Evolutionary conservation across 768 basidiomycete genomes (phyloP).

Genomic region (Lactarius trivialis): DNA sequence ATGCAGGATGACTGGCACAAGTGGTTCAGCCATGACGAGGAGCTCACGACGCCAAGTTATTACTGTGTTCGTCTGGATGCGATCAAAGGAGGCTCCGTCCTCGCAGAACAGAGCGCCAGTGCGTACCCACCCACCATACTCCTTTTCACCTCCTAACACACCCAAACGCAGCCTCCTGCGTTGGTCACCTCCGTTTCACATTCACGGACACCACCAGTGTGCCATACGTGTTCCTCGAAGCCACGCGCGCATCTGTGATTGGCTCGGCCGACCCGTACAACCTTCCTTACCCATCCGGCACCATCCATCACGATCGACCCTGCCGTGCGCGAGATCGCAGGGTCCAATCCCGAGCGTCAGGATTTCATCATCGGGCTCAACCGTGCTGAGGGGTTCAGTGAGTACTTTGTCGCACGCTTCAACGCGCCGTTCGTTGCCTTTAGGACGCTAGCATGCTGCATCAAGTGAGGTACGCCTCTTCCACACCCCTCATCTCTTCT

Average conservation of each 20-base stretch:
- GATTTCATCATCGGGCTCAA: conserved; percentile 62
- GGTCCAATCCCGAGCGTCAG: conserved; percentile 61
- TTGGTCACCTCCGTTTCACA: conserved; percentile 67
- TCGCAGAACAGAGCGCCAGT: conserved; percentile 61
- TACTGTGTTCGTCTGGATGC: conserved; percentile 55
- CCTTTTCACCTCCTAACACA: background rate
- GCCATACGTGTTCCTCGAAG: conserved; percentile 63
- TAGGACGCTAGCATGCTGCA: background rate
- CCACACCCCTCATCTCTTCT: too few species aligned
- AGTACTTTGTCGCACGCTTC: conserved; percentile 59
- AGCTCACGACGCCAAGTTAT: conserved; percentile 47
- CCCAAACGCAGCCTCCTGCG: conserved; percentile 55
- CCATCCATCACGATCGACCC: conserved; percentile 42
- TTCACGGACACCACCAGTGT: conserved; percentile 39
- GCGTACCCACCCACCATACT: conserved; percentile 25
- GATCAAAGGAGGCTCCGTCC: conserved; percentile 43
- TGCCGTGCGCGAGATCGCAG: conserved; percentile 44
- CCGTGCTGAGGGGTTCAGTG: conserved; percentile 29
- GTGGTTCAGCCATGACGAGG: too few species aligned
- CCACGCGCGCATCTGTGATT: conserved; percentile 54
- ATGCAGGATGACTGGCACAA: too few species aligned
- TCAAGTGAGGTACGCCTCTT: conserved; percentile 11
- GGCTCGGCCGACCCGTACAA: conserved; percentile 44
- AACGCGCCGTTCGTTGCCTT: too few species aligned
- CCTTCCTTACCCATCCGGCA: conserved; percentile 49